These are phyloP conservation scores for Pythium brachiatum DNA, from an alignment of 352 stramenopile species.

Conservation along the genomic window DNA sequence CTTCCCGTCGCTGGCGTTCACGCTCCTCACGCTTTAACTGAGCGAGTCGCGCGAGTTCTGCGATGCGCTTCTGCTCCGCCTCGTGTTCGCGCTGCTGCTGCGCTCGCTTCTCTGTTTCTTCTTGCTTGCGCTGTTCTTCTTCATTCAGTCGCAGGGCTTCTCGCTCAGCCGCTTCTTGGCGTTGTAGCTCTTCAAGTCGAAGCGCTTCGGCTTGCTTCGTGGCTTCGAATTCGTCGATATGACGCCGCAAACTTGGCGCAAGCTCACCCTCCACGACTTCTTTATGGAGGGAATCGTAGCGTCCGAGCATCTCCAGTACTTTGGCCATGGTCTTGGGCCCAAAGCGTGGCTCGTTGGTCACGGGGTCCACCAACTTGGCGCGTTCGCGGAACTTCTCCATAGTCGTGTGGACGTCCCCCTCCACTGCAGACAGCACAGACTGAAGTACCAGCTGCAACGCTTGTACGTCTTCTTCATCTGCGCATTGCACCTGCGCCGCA, in stretches of 20 bases:
- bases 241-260: not conserved
- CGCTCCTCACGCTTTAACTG: slow-evolving; percentile 48
- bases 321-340: slow-evolving; percentile 73
- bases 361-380: slow-evolving; percentile 56
- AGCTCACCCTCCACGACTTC: slow-evolving; percentile 25
- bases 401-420: slow-evolving; percentile 30
- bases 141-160: slow-evolving; percentile 16
- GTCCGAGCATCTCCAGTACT: slow-evolving; percentile 50
- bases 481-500: not conserved
- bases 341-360: slow-evolving; percentile 71
- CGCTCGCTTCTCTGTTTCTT: slow-evolving; percentile 18
- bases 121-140: slow-evolving; percentile 1
- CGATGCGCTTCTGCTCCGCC: slow-evolving; percentile 31
- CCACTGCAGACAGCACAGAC: slow-evolving; percentile 24
- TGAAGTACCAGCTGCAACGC: slow-evolving; percentile 1
- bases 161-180: slow-evolving; percentile 12
- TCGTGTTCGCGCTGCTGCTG: slow-evolving; percentile 25
- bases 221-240: slow-evolving; percentile 8
- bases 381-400: slow-evolving; percentile 58
- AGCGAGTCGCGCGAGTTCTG: slow-evolving; percentile 47
- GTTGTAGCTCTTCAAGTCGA: slow-evolving; percentile 20
- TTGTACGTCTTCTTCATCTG: not conserved
- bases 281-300: slow-evolving; percentile 44
- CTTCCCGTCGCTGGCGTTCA: slow-evolving; percentile 29
- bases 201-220: slow-evolving; percentile 23